phyloP scores from a whole-genome alignment of 2,329 filamentous ascomycete species.

The Alternaria conjuncta region DNA sequence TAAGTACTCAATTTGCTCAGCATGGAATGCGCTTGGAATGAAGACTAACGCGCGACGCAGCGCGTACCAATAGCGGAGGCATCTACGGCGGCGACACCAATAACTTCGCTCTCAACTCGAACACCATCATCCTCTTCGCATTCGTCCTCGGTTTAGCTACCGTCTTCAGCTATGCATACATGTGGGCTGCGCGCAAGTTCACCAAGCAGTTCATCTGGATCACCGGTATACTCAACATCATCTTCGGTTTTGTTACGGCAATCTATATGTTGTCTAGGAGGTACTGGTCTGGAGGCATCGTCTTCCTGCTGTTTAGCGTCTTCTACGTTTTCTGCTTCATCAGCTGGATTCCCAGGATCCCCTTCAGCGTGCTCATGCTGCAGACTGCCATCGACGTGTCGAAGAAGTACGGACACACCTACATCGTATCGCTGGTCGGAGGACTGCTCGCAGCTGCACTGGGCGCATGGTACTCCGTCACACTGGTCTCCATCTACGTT shows the following conservation, averaged over 20 bases:
- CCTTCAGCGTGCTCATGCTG: constrained; percentile 89
- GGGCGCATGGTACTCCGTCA: constrained; percentile 84
- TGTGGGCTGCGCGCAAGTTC: constrained; percentile 75
- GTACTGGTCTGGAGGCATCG: constrained; percentile 84
- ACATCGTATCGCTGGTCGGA: constrained; percentile 82
- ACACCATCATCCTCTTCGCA: constrained; percentile 84
- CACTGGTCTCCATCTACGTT: constrained; percentile 83
- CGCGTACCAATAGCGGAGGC: constrained; percentile 69
- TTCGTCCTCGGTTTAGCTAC: constrained; percentile 78
- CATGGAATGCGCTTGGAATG: neutral
- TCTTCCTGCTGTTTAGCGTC: constrained; percentile 81
- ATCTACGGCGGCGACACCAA: constrained; percentile 72
- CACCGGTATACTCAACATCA: constrained; percentile 68
- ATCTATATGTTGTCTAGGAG: constrained; percentile 80
- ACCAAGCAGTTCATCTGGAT: constrained; percentile 94
- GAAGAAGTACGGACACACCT: constrained; percentile 83
- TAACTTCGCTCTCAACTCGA: constrained; percentile 74
- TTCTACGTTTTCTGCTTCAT: constrained; percentile 85
- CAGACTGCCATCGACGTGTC: constrained; percentile 85
- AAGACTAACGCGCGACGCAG: constrained; percentile 30
- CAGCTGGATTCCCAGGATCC: constrained; percentile 85
- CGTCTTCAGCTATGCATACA: constrained; percentile 77
- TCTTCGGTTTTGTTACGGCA: constrained; percentile 82
- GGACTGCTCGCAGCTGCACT: constrained; percentile 78
- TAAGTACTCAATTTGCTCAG: constrained; percentile 18